phyloP scores from a whole-genome alignment of 2,329 filamentous ascomycete genomes.

The Colletotrichum sp. region DNA sequence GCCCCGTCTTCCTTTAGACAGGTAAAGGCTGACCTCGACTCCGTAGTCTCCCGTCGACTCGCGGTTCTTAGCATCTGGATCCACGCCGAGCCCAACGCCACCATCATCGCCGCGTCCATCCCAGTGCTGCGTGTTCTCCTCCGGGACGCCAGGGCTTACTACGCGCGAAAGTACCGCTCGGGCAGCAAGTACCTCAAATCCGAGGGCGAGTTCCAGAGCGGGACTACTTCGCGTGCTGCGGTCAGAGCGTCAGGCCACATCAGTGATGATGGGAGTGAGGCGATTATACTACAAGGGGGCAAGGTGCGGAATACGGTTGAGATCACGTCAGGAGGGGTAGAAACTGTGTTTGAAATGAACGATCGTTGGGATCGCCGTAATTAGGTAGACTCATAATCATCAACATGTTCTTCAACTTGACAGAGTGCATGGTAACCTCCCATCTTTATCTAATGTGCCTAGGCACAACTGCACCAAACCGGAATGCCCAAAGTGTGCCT shows the following conservation, averaged over 20 bases:
- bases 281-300: neutral
- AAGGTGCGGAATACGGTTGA: neutral
- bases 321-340: neutral
- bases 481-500: neutral
- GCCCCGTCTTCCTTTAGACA: too few relatives aligned
- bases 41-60: neutral
- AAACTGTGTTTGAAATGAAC: neutral
- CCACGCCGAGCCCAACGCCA: slow-evolving; percentile 27
- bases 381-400: neutral
- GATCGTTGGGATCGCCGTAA: neutral
- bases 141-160: neutral
- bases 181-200: neutral
- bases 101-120: slow-evolving; percentile 34
- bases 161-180: neutral
- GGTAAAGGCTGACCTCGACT: fast-evolving
- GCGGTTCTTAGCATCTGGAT: slow-evolving; percentile 27
- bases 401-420: neutral
- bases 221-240: neutral
- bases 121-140: slow-evolving; percentile 34
- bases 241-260: neutral
- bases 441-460: neutral
- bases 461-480: neutral
- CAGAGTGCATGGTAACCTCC: too few relatives aligned
- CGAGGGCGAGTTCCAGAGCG: neutral
- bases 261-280: neutral